phyloP scores from a whole-genome alignment of 805 yeast genomes.

The Scheffersomyces stipitis region DNA sequence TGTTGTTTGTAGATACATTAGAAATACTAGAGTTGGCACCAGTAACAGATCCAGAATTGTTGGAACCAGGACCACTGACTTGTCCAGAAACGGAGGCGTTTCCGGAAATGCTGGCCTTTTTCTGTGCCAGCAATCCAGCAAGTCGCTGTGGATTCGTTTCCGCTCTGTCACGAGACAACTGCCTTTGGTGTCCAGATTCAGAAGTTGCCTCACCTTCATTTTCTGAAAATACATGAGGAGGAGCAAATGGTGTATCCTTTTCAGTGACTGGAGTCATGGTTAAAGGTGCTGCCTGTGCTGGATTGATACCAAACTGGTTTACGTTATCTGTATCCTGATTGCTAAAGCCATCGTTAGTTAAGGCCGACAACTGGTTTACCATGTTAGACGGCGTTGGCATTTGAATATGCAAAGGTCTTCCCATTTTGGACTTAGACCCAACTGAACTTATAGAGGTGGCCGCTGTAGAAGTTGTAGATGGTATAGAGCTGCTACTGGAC shows the following conservation, averaged over 20 bases:
- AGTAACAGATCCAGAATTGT: background rate
- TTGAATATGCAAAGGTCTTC: slow-evolving; percentile 61
- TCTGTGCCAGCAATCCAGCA: background rate
- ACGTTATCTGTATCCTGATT: slow-evolving; percentile 39
- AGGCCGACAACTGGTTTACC: slow-evolving; percentile 34
- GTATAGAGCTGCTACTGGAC: background rate
- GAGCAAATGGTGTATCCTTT: slow-evolving; percentile 27
- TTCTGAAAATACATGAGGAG: background rate
- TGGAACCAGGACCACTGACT: background rate
- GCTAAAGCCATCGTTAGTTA: slow-evolving; percentile 29
- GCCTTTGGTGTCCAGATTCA: background rate
- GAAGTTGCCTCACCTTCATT: background rate
- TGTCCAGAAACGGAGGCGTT: background rate
- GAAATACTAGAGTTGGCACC: slow-evolving; percentile 1
- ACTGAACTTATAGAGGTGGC: slow-evolving; percentile 3
- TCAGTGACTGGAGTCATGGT: slow-evolving; percentile 85
- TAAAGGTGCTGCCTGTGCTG: slow-evolving; percentile 51
- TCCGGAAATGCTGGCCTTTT: background rate
- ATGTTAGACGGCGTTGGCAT: slow-evolving; percentile 69
- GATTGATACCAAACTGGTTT: slow-evolving; percentile 68
- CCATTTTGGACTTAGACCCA: slow-evolving; percentile 32
- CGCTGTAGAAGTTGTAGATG: slow-evolving; percentile 1
- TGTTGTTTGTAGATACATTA: background rate
- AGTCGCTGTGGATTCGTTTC: background rate
- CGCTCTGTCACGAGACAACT: background rate